A percentile compares a stretch with the other conserved stretches of the same genome.
Evolutionary conservation across 768 basidiomycete species (phyloP).

Genomic region (Tylopilus sp.): DNA sequence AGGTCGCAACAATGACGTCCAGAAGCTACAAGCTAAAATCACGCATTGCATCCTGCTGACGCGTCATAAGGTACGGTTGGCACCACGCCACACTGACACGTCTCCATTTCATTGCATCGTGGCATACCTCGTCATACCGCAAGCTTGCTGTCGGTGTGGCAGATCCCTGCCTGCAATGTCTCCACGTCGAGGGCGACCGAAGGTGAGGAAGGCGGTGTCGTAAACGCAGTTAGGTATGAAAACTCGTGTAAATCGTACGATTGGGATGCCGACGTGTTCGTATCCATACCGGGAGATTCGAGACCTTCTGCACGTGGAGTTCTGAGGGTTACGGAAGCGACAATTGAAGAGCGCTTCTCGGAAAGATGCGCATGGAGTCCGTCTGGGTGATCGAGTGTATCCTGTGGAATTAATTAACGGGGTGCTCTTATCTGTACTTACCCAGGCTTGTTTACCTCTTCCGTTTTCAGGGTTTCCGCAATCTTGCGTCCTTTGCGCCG

Average conservation of each 20-base stretch:
- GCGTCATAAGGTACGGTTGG: not conserved
- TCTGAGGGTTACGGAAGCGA: constrained; percentile 10
- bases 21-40: constrained; percentile 17
- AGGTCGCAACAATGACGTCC: constrained; percentile 5
- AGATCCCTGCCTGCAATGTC: constrained; percentile 8
- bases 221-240: constrained; percentile 31
- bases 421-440: not conserved
- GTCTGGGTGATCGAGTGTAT: not conserved
- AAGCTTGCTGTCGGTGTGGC: constrained; percentile 7
- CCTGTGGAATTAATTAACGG: constrained; percentile 9
- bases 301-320: not conserved
- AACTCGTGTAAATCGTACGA: constrained; percentile 29
- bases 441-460: constrained; percentile 11
- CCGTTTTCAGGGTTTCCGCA: constrained; percentile 9
- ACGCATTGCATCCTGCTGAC: not conserved
- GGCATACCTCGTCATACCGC: constrained; percentile 9
- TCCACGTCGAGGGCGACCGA: constrained; percentile 10
- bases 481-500: constrained; percentile 19
- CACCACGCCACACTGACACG: constrained; percentile 3
- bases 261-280: constrained; percentile 9
- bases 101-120: constrained; percentile 12
- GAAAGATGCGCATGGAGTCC: not conserved
- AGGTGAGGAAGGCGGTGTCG: constrained; percentile 30
- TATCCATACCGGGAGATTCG: constrained; percentile 12
- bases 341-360: constrained; percentile 2